Percentiles rank a stretch among this genome's conserved stretches.
Conservation (phyloP, 169 alveolate genomes). For the Eimeria falciformis region DNA sequence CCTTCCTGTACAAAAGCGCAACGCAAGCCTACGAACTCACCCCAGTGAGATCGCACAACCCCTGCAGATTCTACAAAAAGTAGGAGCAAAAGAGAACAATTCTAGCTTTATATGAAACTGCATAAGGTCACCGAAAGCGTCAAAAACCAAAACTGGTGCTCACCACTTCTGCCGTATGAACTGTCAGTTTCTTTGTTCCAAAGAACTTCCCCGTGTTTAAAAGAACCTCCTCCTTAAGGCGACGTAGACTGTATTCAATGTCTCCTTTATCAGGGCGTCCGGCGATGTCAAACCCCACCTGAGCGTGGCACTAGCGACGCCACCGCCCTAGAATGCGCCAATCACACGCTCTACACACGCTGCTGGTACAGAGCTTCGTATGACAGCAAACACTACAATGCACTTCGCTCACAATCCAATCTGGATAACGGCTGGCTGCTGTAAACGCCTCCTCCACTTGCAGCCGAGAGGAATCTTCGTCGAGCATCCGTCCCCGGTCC, state of each 20-base stretch:
- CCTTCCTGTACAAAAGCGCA: conserved; percentile 26
- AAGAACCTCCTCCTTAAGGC: conserved; percentile 22
- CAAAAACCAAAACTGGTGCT: too few relatives aligned
- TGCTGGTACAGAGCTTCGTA: not conserved
- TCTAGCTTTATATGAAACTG: too few relatives aligned
- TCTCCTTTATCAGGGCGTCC: conserved; percentile 46
- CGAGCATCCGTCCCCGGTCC: not conserved
- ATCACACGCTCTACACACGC: not conserved
- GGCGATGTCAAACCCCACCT: conserved; percentile 59
- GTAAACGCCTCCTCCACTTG: not conserved
- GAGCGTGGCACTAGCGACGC: not conserved
- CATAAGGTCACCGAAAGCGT: too few relatives aligned
- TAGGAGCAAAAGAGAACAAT: too few relatives aligned
- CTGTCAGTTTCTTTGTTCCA: not conserved
- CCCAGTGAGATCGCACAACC: too few relatives aligned
- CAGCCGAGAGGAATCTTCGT: not conserved
- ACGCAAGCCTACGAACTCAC: too few relatives aligned
- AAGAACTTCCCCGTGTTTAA: not conserved
- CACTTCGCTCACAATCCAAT: conserved; percentile 34
- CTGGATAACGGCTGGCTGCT: not conserved
- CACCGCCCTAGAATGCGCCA: not conserved
- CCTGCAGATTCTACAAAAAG: too few relatives aligned
- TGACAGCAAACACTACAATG: not conserved
- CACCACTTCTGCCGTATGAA: conserved; percentile 46
- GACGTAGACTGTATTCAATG: not conserved